Evolutionary conservation across 805 yeast species (phyloP), one percentile per base, ranked within the genome.

Genomic region (Wickerhamiella galacta): DNA sequence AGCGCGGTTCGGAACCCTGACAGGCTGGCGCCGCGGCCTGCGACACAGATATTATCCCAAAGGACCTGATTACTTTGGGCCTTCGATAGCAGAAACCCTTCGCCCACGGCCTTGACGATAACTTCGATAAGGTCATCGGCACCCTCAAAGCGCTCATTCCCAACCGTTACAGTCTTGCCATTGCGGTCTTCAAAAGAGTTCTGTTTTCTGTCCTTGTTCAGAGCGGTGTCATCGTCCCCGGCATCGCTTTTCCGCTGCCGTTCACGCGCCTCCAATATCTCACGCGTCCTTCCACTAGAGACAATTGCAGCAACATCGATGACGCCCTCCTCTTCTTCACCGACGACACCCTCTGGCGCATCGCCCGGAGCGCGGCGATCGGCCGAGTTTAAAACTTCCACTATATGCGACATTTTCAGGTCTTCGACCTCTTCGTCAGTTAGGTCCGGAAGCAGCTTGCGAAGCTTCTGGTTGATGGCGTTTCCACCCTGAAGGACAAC

Each of bases 261-360:
- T 45, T 73, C 77, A 39, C 79, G 62, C 49, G 70, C 72, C 42
- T 70, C 80, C 34, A 79, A 51, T 25, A 76, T 63, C 52, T 78
- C 83, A 32, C 78, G 63, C 2, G 83, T 70, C 40, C 75, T 69
- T 10, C 74, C 82, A 39, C 80, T 74, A 2, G 90, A 70, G 9
- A 85, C 90, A 43, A 85, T 72, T 25, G 83, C 81, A 2, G 95
- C 94, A 31, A 87, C 83, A 52, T 87, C 94, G 24, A 82, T 64
- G 3, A 73, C 70, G 33, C 82, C 92, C 20, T 77, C 87, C 24
- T 72, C 81, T 6, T 63, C 66, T 25, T 51, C 52, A 4, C 60
- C 64, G 11, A 51, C 55, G 4, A 34, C 28, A 20, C 33, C 40
- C 21, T 28, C 40, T 20, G 22, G 64, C 6, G 20, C 30, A 16